These are phyloP conservation scores for Penicillium roqueforti DNA, from an alignment of 495 filamentous ascomycete genomes.

Conservation along the genomic window DNA sequence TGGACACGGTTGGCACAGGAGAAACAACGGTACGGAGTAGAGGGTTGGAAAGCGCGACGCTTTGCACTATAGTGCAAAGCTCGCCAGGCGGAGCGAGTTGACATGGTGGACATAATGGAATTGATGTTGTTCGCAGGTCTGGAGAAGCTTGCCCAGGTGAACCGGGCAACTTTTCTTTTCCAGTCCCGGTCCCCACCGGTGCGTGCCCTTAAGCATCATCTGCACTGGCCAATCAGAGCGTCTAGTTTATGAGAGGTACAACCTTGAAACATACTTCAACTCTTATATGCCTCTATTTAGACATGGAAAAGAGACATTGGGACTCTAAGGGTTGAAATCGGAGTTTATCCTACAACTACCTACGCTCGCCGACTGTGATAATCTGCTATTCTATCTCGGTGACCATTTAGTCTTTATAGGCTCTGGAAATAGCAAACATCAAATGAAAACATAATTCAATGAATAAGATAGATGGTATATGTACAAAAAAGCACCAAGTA, in stretches of 20 bases:
- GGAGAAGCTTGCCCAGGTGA: conserved; percentile 1
- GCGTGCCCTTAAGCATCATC: conserved; percentile 5
- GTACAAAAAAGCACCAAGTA: neutral
- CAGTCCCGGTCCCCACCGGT: conserved; percentile 8
- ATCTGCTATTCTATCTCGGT: neutral
- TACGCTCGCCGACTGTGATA: neutral
- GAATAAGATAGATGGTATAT: neutral
- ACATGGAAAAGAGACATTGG: neutral
- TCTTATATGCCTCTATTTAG: neutral
- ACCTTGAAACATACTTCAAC: neutral
- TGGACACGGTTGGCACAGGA: conserved; percentile 48
- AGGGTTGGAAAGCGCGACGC: conserved; percentile 23
- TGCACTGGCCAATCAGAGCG: conserved; percentile 18
- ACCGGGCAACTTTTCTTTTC: conserved; percentile 23
- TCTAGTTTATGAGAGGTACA: neutral
- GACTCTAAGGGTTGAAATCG: neutral
- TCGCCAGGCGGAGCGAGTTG: conserved; percentile 36
- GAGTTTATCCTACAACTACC: neutral
- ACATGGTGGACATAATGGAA: conserved; percentile 18
- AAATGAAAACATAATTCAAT: neutral
- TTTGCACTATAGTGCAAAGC: conserved; percentile 31
- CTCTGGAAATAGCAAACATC: neutral
- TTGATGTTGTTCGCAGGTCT: neutral
- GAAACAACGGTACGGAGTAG: conserved; percentile 49
- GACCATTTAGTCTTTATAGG: neutral